Base-by-base conservation (phyloP, 108 stramenopile species). In the Skeletonema menzelii region DNA sequence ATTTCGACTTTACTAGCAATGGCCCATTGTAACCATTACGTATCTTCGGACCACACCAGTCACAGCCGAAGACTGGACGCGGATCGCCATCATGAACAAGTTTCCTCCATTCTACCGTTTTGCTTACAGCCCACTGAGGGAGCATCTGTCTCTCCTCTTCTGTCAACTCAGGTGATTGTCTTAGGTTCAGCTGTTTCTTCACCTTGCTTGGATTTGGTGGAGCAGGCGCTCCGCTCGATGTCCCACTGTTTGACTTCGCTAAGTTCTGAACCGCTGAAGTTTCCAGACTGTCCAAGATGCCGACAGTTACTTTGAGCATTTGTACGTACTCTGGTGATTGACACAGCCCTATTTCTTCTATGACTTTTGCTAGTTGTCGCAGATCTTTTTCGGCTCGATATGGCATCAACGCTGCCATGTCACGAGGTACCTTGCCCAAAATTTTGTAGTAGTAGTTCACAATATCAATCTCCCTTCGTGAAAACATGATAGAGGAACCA, bases 381-480 rank as follows among this genome's bases (percentile, higher is more conserved):
- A 63, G 5, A 20, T n/a, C 20, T 37, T 22, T 20, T 13, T 63
- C 37, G 2, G 37, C 10, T 37, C 24, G 24, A 34, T 63, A 34
- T 11, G 34, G 24, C 8, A 63, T 26, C 14, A 34, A 38, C 6
- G 37, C n/a, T 22, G 62, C 49, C 49, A 53, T 53, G 19, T 53
- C 49, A 53, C 49, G 49, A 10, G 49, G 20, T 22, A 53, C 8
- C n/a, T 53, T 53, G 22, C 49, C 49, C 20, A 53, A 22, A 17
- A 10, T 24, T n/a, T n/a, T n/a, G 2, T 8, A 53, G 22, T 31
- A 38, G 31, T 38, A 63, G 62, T 63, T 63, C 8, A 63, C 37
- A 38, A 63, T 38, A 42, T 63, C 62, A 35, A 63, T 38, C 62
- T 63, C 62, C 22, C 62, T 63, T 20, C 62, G 32, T 38, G 62